phyloP scores from a whole-genome alignment of 306 rosid species.

The Prunus mongolica region DNA sequence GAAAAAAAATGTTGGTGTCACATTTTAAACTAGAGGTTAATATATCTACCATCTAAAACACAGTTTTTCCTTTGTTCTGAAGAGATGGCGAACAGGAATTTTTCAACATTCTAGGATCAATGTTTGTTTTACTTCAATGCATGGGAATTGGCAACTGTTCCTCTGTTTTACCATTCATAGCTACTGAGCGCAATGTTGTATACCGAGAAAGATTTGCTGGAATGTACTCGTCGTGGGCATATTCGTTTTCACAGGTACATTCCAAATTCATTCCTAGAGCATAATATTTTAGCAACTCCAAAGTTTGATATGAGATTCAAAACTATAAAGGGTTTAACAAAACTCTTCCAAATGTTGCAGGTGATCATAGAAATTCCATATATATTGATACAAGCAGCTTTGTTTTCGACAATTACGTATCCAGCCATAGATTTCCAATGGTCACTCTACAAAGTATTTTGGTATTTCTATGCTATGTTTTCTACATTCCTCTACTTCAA shows the following conservation, averaged over 20 bases:
- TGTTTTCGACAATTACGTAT: slow-evolving; percentile 24
- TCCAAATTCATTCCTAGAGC: not conserved
- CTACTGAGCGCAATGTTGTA: slow-evolving; percentile 25
- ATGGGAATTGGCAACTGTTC: slow-evolving; percentile 26
- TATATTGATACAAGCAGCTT: slow-evolving; percentile 30
- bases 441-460: slow-evolving; percentile 25
- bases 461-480: slow-evolving; percentile 21
- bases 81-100: slow-evolving; percentile 18
- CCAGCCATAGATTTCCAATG: slow-evolving; percentile 26
- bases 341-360: slow-evolving; percentile 11
- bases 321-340: too few relatives aligned
- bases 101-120: slow-evolving; percentile 20
- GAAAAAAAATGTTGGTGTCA: not conserved
- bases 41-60: not conserved
- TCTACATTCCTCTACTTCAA: slow-evolving; percentile 24
- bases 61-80: not conserved
- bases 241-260: slow-evolving; percentile 26
- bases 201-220: slow-evolving; percentile 36
- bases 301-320: not conserved
- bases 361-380: slow-evolving; percentile 24
- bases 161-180: slow-evolving; percentile 9
- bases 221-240: slow-evolving; percentile 31
- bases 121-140: slow-evolving; percentile 12
- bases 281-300: not conserved
- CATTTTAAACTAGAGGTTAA: not conserved